phyloP scores from a whole-genome alignment of 257 asterid genomes.

The Solanum etuberosum region DNA sequence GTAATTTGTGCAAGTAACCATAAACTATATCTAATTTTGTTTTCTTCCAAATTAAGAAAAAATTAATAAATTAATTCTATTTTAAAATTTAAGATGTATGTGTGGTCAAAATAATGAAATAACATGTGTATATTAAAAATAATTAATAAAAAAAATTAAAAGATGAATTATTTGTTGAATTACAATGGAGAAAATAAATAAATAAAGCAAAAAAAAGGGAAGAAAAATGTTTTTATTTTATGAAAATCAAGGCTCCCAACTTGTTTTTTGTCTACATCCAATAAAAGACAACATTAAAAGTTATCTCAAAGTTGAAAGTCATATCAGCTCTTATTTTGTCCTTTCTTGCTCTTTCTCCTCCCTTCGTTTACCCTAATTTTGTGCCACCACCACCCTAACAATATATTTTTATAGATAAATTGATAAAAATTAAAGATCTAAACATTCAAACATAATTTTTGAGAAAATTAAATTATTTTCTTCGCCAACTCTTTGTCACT shows the following conservation, averaged over 20 bases:
- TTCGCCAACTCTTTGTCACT: background rate
- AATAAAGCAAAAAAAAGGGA: background rate
- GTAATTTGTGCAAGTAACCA: background rate
- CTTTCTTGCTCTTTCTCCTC: background rate
- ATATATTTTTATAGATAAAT: background rate
- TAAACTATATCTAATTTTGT: background rate
- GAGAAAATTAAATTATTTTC: background rate
- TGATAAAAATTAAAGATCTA: background rate
- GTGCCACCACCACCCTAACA: background rate
- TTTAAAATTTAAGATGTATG: background rate
- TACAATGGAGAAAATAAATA: background rate
- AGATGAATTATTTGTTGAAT: background rate
- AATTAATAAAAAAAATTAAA: background rate
- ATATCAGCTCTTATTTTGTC: background rate
- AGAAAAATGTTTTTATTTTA: background rate
- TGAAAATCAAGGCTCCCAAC: background rate
- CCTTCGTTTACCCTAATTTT: background rate
- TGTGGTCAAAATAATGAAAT: background rate
- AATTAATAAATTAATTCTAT: background rate
- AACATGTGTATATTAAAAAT: background rate
- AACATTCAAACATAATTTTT: background rate
- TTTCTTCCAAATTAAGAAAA: background rate
- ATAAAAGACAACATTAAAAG: background rate
- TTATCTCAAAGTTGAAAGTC: background rate
- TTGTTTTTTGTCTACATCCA: background rate